Evolutionary conservation across 352 stramenopile species (phyloP), one percentile per base, ranked within the genome.

Genomic region (Pythium phragmiticola): DNA sequence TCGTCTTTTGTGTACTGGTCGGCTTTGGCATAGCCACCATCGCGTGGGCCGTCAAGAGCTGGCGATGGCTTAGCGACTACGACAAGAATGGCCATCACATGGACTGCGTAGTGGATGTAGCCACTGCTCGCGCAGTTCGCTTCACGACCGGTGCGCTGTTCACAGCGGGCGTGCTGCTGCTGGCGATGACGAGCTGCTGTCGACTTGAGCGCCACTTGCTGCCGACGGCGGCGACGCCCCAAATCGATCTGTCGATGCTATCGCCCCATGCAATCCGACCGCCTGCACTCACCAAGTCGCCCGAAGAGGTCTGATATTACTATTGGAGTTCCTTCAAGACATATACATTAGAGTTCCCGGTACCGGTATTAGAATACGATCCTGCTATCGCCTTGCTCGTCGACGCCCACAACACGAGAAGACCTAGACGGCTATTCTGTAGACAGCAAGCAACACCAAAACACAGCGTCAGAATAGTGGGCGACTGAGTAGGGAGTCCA

Each of bases 181-280:
- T 89, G 7, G 60, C 71, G 2, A 69, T 72, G 9, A 87, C 78
- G 28, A 64, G 74, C 30, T 89, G 80, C 65, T 89, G 80, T 52
- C 77, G 80, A 9, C 54, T 85, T 16, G 80, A 89, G 54, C 69
- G 76, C 56, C 77, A 87, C 17, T 70, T 89, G 42, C 52, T 87
- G 17, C 60, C 66, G 1, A 63, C 66, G 6, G 63, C 63, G n/a
- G 54, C 60, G 5, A 65, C n/a, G 9, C 66, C 71, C 4, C 49
- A 65, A 4, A 60, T 87, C 26, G 77, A 88, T 26, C 6, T 66
- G 21, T 50, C 66, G 12, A 65, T 68, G 63, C 69, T 88, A 0
- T 84, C 77, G 1, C 75, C 73, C 13, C 57, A 71, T 43, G 65
- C 65, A 19, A 51, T 66, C 26, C 65, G 65, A 21, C 51, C 48